Evolutionary conservation across 2,329 filamentous ascomycete genomes (phyloP).

Genomic region (Ceratocystis eucalypticola): DNA sequence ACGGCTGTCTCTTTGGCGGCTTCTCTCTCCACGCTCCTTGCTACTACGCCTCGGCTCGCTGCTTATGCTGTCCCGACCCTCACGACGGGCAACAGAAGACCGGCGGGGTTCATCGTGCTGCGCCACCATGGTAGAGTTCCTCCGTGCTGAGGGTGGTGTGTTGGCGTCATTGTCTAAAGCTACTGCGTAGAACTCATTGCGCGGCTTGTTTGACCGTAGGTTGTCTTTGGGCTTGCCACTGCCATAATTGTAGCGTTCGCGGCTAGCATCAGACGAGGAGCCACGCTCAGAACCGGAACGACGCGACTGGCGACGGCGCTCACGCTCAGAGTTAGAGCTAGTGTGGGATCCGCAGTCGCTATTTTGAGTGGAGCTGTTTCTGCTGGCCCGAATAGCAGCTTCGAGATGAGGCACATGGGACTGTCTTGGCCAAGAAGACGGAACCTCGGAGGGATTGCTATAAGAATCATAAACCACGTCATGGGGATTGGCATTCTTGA

Average conservation of each 20-base stretch:
- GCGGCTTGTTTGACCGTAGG: neutral
- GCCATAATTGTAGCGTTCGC: conserved; percentile 26
- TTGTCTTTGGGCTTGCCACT: neutral
- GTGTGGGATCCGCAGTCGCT: conserved; percentile 20
- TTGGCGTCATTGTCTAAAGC: conserved; percentile 1
- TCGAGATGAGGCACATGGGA: conserved; percentile 17
- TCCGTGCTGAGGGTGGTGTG: conserved; percentile 16
- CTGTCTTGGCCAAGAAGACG: conserved; percentile 24
- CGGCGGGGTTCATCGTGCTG: conserved; percentile 7
- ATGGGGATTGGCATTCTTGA: conserved; percentile 47
- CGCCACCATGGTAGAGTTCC: neutral
- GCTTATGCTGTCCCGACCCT: conserved; percentile 27
- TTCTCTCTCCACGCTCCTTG: neutral
- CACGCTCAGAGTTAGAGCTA: conserved; percentile 1
- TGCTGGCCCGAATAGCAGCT: conserved; percentile 13
- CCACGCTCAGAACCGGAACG: conserved; percentile 6
- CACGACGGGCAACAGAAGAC: conserved; percentile 10
- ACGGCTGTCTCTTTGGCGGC: neutral
- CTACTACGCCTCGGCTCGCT: conserved; percentile 26
- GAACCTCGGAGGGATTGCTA: conserved; percentile 31
- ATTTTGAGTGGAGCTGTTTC: conserved; percentile 19
- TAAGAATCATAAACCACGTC: conserved; percentile 41
- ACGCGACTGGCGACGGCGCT: conserved; percentile 16
- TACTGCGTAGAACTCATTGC: conserved; percentile 22
- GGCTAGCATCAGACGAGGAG: conserved; percentile 17